Evolutionary conservation across 495 filamentous ascomycete genomes (phyloP).

Genomic region (Hypoxylon crocopeplum): DNA sequence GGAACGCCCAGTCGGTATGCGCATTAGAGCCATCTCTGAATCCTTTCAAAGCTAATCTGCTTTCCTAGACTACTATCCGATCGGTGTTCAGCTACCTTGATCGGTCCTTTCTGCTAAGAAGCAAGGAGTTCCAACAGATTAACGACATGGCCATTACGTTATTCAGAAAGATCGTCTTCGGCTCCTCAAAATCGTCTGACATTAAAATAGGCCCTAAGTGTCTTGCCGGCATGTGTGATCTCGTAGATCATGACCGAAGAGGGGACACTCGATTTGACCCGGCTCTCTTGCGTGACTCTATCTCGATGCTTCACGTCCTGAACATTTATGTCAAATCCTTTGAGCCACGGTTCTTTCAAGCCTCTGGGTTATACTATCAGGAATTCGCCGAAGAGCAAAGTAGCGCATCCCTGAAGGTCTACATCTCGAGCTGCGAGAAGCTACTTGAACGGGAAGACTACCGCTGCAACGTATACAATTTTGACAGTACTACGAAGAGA

Average conservation of each 20-base stretch:
- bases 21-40: conserved; percentile 12
- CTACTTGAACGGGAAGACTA: conserved; percentile 73
- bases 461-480: conserved; percentile 77
- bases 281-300: conserved; percentile 68
- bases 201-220: conserved; percentile 60
- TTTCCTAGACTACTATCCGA: conserved; percentile 69
- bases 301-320: conserved; percentile 82
- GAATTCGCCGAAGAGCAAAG: conserved; percentile 70
- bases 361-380: conserved; percentile 69
- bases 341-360: conserved; percentile 72
- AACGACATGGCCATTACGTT: conserved; percentile 62
- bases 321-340: conserved; percentile 79
- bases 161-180: conserved; percentile 67
- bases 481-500: conserved; percentile 82
- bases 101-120: conserved; percentile 81
- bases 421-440: conserved; percentile 68
- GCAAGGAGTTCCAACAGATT: conserved; percentile 56
- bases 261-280: conserved; percentile 57
- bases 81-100: conserved; percentile 94
- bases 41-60: neutral
- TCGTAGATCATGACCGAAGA: conserved; percentile 75
- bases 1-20: conserved; percentile 81
- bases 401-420: conserved; percentile 65
- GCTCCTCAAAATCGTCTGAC: conserved; percentile 50
- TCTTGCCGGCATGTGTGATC: conserved; percentile 74